Evolutionary conservation across 208 protist species (phyloP), one percentile per base, ranked within the genome.

Genomic region (Leishmania martiniquensis): DNA sequence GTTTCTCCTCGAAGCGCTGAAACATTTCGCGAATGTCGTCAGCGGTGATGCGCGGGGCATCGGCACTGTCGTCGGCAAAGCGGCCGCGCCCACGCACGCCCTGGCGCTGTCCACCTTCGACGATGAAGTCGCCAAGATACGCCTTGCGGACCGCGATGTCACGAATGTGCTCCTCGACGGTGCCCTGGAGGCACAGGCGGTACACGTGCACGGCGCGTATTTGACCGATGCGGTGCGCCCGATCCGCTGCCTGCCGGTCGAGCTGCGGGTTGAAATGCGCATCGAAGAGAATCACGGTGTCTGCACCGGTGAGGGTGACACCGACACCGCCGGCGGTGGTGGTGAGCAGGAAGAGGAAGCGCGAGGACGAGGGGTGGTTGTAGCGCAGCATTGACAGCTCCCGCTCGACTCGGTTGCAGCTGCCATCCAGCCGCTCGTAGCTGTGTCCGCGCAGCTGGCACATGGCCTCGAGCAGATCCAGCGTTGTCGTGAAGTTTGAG

Each of bases 191-290:
- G 32, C 99, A 94, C 12, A 99, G 83, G 22, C 98, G 90, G 77
- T 99, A 98, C 9, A 99, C 97, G 52, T 89, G 93, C 42, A 99
- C 98, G n/a, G 76, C 57, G 22, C 96, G 90, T 9, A 82, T 99
- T 86, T 99, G 98, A 1, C 98, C 98, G 68, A 99, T 99, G 73
- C 98, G 88, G 79, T 99, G 98, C 12, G 90, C 92, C 15, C 99
- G 88, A 47, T 98, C 98, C 39, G 97, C 90, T 15, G 98, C 99
- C 88, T 99, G 98, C 17, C 99, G 87, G 84, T 99, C 99, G 51
- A 99, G 93, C 80, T 99, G 98, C 22, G 99, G 99, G 84, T 99
- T 99, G 94, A 98, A 99, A 83, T 99, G 98, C 3, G 88, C 84
- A 80, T 99, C 98, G 87, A 97, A 99, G 52, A 99, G 91, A 72